These are phyloP conservation scores for Penicillium sp. DNA, from an alignment of 2,329 filamentous ascomycete species.

Conservation along the genomic window DNA sequence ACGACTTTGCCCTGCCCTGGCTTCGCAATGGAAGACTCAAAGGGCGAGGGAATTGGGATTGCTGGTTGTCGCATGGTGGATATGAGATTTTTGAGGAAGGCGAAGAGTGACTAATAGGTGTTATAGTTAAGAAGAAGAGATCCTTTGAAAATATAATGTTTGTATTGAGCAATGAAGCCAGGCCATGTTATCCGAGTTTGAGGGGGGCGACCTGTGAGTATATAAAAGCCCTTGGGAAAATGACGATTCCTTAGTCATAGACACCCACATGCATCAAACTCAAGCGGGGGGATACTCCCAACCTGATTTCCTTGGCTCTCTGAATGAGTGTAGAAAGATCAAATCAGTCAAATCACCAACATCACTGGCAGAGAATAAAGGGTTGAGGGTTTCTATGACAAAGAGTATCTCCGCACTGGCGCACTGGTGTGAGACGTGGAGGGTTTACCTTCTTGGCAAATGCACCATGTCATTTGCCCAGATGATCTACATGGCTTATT, in stretches of 20 bases:
- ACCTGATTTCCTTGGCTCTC: slow-evolving; percentile 6
- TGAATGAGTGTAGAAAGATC: not conserved
- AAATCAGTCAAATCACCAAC: not conserved
- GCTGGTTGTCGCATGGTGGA: slow-evolving; percentile 25
- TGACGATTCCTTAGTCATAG: slow-evolving; percentile 18
- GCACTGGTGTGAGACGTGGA: not conserved
- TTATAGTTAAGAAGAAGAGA: not conserved
- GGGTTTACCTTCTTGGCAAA: slow-evolving; percentile 13
- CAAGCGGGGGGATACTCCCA: slow-evolving; percentile 19
- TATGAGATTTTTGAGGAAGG: not conserved
- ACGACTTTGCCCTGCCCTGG: slow-evolving; percentile 78
- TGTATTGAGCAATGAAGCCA: not conserved
- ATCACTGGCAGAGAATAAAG: not conserved
- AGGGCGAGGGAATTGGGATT: slow-evolving; percentile 62
- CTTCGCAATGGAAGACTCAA: slow-evolving; percentile 68
- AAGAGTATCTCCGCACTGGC: slow-evolving; percentile 4
- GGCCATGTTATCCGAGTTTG: slow-evolving; percentile 7
- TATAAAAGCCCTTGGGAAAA: not conserved
- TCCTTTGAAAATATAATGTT: not conserved
- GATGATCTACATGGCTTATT: too few relatives aligned
- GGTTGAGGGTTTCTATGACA: slow-evolving; percentile 10
- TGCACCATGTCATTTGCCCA: slow-evolving; percentile 3
- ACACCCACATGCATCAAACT: not conserved
- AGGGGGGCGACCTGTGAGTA: not conserved
- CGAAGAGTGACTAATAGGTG: not conserved